A percentile compares a stretch with the other conserved stretches of the same genome.
Conservation (phyloP, 1,139 yeast species). For the Magnusiomyces starmeri region DNA sequence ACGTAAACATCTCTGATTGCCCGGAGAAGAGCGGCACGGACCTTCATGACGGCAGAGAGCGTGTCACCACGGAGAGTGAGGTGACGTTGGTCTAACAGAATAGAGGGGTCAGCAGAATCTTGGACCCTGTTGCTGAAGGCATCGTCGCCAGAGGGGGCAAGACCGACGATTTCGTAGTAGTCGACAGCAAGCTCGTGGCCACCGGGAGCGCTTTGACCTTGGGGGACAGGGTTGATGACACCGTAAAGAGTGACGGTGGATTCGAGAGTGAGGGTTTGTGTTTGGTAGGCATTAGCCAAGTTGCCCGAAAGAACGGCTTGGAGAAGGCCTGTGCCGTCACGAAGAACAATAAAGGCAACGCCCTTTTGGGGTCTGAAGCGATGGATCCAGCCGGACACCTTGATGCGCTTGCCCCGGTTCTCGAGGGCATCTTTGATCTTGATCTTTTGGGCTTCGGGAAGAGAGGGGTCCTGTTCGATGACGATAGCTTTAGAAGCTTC, state of each 20-base stretch:
- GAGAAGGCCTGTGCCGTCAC: slow-evolving; percentile 91
- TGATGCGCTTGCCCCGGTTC: slow-evolving; percentile 53
- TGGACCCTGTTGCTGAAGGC: slow-evolving; percentile 90
- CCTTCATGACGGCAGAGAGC: slow-evolving; percentile 89
- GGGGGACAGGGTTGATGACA: slow-evolving; percentile 73
- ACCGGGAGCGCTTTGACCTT: slow-evolving; percentile 96
- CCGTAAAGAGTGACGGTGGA: slow-evolving; percentile 78
- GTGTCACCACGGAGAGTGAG: slow-evolving; percentile 93
- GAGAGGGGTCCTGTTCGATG: slow-evolving; percentile 61
- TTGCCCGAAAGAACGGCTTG: slow-evolving; percentile 89
- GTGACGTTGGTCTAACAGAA: slow-evolving; percentile 91
- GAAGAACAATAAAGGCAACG: slow-evolving; percentile 76
- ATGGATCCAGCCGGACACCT: slow-evolving; percentile 92
- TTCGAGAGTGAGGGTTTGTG: slow-evolving; percentile 80
- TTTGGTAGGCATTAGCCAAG: slow-evolving; percentile 82
- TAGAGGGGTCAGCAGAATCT: slow-evolving; percentile 89
- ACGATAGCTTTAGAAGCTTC: slow-evolving; percentile 68
- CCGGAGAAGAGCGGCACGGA: slow-evolving; percentile 71
- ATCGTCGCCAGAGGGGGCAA: slow-evolving; percentile 95
- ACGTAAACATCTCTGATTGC: slow-evolving; percentile 69
- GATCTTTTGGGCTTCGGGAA: slow-evolving; percentile 61
- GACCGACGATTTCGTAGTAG: slow-evolving; percentile 78
- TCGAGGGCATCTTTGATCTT: slow-evolving; percentile 54
- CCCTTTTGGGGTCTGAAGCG: slow-evolving; percentile 91
- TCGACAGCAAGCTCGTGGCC: slow-evolving; percentile 92